Evolutionary conservation across 768 basidiomycete genomes (phyloP).

Genomic region (Xanthoconium purpureum): DNA sequence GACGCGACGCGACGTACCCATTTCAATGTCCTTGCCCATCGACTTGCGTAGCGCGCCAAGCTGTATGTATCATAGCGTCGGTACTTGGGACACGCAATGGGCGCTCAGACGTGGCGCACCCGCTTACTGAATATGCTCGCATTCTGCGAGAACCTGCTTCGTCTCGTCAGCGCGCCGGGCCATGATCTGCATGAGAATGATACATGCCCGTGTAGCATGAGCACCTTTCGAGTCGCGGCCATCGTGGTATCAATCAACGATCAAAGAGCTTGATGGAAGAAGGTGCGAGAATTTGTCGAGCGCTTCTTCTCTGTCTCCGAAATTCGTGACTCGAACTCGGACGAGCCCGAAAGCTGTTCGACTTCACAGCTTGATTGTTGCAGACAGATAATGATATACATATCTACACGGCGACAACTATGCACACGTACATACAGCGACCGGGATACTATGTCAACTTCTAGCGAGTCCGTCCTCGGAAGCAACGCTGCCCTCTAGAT

Average conservation of each 20-base stretch:
- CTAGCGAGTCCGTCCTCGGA: neutral
- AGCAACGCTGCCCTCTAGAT: neutral
- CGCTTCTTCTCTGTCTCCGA: too few species aligned
- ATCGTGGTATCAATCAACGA: slow-evolving; percentile 8
- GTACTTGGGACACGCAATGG: neutral
- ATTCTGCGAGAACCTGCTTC: slow-evolving; percentile 66
- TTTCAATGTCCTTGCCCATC: slow-evolving; percentile 59
- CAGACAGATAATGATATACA: neutral
- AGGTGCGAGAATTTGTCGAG: neutral
- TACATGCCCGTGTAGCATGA: slow-evolving; percentile 46
- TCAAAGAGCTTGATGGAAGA: neutral
- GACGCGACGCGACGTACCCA: slow-evolving; percentile 42
- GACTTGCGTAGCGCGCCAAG: slow-evolving; percentile 72
- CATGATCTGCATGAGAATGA: neutral
- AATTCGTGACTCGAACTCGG: too few species aligned
- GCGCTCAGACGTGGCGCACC: slow-evolving; percentile 37
- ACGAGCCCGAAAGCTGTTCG: too few species aligned
- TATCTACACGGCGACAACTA: neutral
- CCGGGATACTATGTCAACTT: neutral
- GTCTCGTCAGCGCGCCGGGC: neutral
- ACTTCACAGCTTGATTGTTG: too few species aligned
- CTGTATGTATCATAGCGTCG: slow-evolving; percentile 33
- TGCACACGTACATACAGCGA: neutral
- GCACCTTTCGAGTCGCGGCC: slow-evolving; percentile 33
- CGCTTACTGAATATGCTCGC: slow-evolving; percentile 68